Evolutionary conservation across 106 monocot genomes (phyloP), one percentile per base, ranked within the genome.

Genomic region (Platanthera zijinensis): DNA sequence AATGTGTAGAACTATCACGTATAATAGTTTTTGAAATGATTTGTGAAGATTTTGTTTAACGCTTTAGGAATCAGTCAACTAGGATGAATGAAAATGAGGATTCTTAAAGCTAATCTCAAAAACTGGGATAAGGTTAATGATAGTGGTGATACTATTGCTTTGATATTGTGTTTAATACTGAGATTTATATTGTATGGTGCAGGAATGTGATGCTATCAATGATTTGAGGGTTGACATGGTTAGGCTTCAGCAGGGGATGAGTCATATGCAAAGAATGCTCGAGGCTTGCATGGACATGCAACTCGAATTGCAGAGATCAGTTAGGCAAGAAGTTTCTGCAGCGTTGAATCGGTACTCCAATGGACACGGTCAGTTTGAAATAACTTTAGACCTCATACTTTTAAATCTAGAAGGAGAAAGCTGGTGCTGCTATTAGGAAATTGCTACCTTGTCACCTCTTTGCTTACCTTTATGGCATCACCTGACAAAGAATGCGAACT

Each of bases 201-300:
- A 94, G 90, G 93, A 90, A 82, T 90, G 81, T 90, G 90, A 87
- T 64, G 46, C 67, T 70, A 88, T 94, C 75, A 90, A 85, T 72
- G 86, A 90, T 83, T 71, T 94, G 63, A 88, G 87, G 28, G 86
- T 86, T 57, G 90, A 94, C 47, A 85, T 94, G 90, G 83, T 87
- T 72, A 88, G 86, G 51, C 84, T 94, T 81, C 90, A 94, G 73
- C 86, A 90, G 74, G 93, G 93, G 48, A 94, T 94, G 93, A 85
- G 76, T 78, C 88, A 84, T 76, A 88, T 94, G 88, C 93, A 94
- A 62, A 88, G 85, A 73, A 88, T 94, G 88, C 53, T 94, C 19
- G 93, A 94, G 81, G 86, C 93, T 49, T 94, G 93, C 83, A 86
- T 94, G 88, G 90, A 94, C 74, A 94, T 94, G 93, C 93, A 94